Conservation (phyloP, 225 moss, liverwort and hornwort species). For the Ulota crispa region DNA sequence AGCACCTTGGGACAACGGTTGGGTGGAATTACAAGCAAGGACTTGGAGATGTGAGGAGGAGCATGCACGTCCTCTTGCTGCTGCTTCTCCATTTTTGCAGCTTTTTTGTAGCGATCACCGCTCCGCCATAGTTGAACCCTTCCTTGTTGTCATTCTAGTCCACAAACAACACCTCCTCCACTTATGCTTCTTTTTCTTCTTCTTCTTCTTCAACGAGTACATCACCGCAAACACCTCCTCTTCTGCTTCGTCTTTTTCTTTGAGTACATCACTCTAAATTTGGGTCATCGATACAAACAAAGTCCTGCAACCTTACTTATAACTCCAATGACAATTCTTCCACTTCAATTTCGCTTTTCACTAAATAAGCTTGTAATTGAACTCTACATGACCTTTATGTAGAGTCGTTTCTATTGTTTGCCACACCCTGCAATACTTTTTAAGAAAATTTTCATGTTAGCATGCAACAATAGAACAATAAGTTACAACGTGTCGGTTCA, state of each 20-base stretch:
- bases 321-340: neutral
- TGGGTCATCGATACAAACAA: neutral
- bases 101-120: conserved; percentile 54
- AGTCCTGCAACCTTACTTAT: neutral
- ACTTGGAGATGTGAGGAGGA: conserved; percentile 33
- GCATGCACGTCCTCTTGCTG: conserved; percentile 29
- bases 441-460: neutral
- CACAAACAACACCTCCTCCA: neutral
- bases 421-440: neutral
- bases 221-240: neutral
- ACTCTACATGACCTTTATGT: neutral
- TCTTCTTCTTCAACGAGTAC: neutral
- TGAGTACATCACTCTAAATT: conserved; percentile 8
- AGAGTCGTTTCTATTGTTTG: neutral
- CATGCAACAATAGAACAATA: neutral
- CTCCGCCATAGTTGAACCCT: conserved; percentile 61
- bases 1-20: conserved; percentile 44
- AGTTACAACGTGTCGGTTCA: neutral
- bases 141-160: conserved; percentile 34
- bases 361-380: neutral
- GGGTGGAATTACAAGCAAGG: conserved; percentile 46
- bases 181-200: neutral
- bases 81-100: conserved; percentile 23
- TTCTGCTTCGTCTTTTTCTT: neutral
- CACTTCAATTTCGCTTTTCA: neutral